Evolutionary conservation across 2,329 filamentous ascomycete genomes (phyloP).

Genomic region (Myotisia sp.): DNA sequence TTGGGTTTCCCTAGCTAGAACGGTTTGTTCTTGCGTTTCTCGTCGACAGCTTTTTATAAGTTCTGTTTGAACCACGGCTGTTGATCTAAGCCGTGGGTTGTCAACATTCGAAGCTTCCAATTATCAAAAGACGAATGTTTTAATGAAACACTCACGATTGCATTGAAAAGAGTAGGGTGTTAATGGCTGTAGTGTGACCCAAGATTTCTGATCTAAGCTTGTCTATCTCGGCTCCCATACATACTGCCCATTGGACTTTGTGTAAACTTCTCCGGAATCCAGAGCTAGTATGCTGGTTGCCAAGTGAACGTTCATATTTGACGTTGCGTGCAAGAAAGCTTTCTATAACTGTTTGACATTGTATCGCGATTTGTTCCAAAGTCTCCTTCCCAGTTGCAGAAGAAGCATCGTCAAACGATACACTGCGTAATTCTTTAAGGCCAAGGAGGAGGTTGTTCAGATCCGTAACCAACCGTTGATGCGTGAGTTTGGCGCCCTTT

Average conservation of each 20-base stretch:
- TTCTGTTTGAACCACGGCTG: not conserved
- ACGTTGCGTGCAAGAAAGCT: constrained; percentile 1
- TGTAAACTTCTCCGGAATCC: constrained; percentile 1
- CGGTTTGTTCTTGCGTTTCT: constrained; percentile 3
- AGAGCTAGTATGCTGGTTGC: not conserved
- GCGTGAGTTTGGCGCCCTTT: constrained; percentile 1
- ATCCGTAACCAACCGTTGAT: constrained; percentile 4
- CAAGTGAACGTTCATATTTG: constrained; percentile 5
- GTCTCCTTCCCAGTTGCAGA: constrained; percentile 1
- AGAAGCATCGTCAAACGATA: constrained; percentile 3
- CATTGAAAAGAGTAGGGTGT: constrained; percentile 7
- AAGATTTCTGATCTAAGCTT: constrained; percentile 6
- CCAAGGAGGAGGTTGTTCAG: constrained; percentile 1
- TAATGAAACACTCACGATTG: constrained; percentile 3
- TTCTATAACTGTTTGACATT: constrained; percentile 1
- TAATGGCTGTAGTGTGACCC: constrained; percentile 6
- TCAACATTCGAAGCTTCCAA: too few relatives aligned
- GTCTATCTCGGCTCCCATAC: constrained; percentile 5
- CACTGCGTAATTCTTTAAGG: constrained; percentile 2
- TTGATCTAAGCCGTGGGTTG: constrained; percentile 1
- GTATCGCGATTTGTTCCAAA: constrained; percentile 1
- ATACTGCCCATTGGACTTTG: constrained; percentile 9
- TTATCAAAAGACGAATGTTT: too few relatives aligned
- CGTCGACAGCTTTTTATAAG: not conserved
- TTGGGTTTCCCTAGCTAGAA: constrained; percentile 2